Evolutionary conservation across 768 basidiomycete species (phyloP), one percentile per base, ranked within the genome.

Genomic region (Imleria badia): DNA sequence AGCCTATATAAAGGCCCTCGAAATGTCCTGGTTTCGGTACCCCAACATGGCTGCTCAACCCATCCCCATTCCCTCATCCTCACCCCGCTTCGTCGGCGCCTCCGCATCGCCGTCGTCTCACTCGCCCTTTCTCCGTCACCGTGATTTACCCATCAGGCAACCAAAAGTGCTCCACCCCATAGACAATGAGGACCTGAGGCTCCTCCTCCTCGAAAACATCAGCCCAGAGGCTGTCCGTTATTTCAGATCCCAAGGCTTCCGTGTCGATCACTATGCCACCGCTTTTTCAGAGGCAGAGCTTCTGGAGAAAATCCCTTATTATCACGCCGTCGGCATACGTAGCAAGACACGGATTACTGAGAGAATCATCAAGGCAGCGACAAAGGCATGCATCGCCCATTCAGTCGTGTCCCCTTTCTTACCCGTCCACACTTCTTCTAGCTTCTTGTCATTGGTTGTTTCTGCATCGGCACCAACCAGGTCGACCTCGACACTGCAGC

Each of bases 391-490:
- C 65, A 11, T 43, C 9, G 13, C 33, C 31, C 48, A 14, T 26
- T 31, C 38, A 19, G 6, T 43, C 30, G 12, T 19, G 35, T 35
- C 50, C 30, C 15, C 39, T 31, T 19, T 38, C 48, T 64, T 35
- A 55, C 19, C 12, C 30, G 22, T 23, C 19, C 19, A 35, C 20
- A 5, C 6, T 22, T 44, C 41, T 26, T 54, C 44, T 66, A 99
- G 94, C 88, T 99, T 43, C 81, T 98, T 13, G 91, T 87, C 66
- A 93, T 98, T 59, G 96, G 97, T 12, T 99, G 97, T 73, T 99
- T 99, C 82, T 99, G 97, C 75, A 99, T 99, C 60, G 97, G 97
- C 47, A 95, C 93, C 49, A 98, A 98, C 73, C 97, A 98, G 73
- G 97, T 98, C 60, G 94, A 98, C 69, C 85, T 99, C 43, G 56